phyloP scores from a whole-genome alignment of 352 stramenopile genomes.

The Phytophthora brassicae region DNA sequence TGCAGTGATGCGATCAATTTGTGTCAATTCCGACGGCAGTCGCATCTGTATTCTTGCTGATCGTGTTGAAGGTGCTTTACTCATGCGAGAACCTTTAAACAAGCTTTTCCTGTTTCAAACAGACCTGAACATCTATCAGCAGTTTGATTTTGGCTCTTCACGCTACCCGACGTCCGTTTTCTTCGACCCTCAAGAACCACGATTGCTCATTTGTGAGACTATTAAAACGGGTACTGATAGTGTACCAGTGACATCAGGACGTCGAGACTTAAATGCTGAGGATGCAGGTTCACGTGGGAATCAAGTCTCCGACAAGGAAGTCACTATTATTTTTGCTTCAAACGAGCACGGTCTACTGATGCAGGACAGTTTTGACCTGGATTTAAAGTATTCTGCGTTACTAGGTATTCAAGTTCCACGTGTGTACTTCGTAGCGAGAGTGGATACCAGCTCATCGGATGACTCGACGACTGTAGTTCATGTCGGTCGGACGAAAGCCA shows the following conservation, averaged over 20 bases:
- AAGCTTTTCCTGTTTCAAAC: slow-evolving; percentile 91
- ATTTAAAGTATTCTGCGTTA: slow-evolving; percentile 77
- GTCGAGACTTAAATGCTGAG: slow-evolving; percentile 17
- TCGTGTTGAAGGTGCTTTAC: slow-evolving; percentile 65
- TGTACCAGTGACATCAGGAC: slow-evolving; percentile 9
- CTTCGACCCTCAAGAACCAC: slow-evolving; percentile 90
- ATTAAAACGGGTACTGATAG: slow-evolving; percentile 47
- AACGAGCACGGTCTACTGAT: slow-evolving; percentile 90
- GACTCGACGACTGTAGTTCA: slow-evolving; percentile 43
- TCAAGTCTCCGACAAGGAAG: slow-evolving; percentile 73
- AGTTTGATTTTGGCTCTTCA: slow-evolving; percentile 86
- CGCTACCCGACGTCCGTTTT: slow-evolving; percentile 82
- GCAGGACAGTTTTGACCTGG: slow-evolving; percentile 90
- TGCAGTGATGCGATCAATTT: slow-evolving; percentile 65
- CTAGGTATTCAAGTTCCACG: slow-evolving; percentile 86
- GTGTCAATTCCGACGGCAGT: slow-evolving; percentile 89
- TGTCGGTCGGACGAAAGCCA: slow-evolving; percentile 37
- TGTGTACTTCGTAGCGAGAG: slow-evolving; percentile 71
- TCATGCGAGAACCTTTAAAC: slow-evolving; percentile 83
- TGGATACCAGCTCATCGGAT: slow-evolving; percentile 41
- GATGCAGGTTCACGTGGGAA: slow-evolving; percentile 23
- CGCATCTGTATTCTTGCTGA: slow-evolving; percentile 89
- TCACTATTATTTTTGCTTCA: slow-evolving; percentile 92
- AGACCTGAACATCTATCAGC: slow-evolving; percentile 88
- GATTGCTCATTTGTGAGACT: slow-evolving; percentile 87